Base-by-base conservation (phyloP, 352 stramenopile species). In the Pythium periplocum region DNA sequence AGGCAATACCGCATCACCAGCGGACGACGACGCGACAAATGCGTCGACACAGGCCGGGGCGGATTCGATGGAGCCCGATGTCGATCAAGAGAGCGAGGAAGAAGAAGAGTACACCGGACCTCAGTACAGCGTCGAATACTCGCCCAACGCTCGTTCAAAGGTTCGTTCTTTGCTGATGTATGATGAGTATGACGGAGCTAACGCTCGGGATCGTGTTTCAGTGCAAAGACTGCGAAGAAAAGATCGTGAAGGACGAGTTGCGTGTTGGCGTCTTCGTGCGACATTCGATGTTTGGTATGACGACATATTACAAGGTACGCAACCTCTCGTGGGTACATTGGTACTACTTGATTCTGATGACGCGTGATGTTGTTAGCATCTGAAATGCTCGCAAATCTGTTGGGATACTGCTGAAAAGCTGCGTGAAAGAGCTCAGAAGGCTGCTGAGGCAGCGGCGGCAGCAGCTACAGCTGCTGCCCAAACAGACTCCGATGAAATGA, bases 231-330 rank as follows among this genome's bases (percentile, higher is more conserved):
- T 94, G 83, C 44, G 83, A 94, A 35, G 34, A 78, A 35, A 88
- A 86, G 51, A 46, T 94, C 4, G 35, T 46, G 10, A 64, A 60
- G 7, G 74, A 64, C 17, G 38, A 53, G 0, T 34, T 94, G 17
- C 78, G 78, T 26, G 61, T 94, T 3, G 75, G 75, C 4, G 56
- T 94, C 17, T 50, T 60, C 17, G 70, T 94, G 5, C 71, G 65
- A 10, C 81, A 94, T 56, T 94, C 83, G 11, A 86, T 90, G 36
- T 94, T 92, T 55, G 83, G 83, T 8, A 61, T 78, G 40, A 89
- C 74, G 0, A 90, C 68, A 26, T 94, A 94, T 50, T 91, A 78
- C 55, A 94, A 93, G 68, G 83, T 90, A 61, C 8, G 54, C 55
- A 35, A 12, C 46, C 17, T 26, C 17, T 26, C 17, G 17, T 26